Evolutionary conservation across 2,329 filamentous ascomycete genomes (phyloP), one percentile per base, ranked within the genome.

Genomic region (Aspergillus udagawae): DNA sequence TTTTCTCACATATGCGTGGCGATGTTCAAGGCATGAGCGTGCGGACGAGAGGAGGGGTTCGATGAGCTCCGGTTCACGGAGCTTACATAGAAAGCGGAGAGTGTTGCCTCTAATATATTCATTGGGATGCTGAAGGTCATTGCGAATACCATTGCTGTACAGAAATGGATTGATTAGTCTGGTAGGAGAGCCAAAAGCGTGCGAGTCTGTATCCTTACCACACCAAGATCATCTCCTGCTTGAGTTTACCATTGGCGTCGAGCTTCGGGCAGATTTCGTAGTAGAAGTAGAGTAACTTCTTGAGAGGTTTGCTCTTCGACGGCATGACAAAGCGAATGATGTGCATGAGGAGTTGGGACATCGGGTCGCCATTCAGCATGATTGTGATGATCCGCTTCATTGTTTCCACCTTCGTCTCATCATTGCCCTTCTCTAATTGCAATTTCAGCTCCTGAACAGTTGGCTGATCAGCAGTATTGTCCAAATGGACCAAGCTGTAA

Each of bases 311-410:
- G 77, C 90, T 91, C 81, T 95, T 97, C 62, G 92, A 96, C 14
- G 94, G 94, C 94, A 99, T 99, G 68, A 99, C 92, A 75, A 99
- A 99, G 75, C 94, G 91, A 76, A 99, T 99, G 72, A 99, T 99
- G 80, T 97, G 94, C 94, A 99, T 99, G 67, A 99, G 86, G 21
- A 99, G 83, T 66, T 92, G 88, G 27, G 92, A 89, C 88, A 99
- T 94, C 44, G 94, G 88, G 73, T 99, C 93, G 66, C 94, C 94
- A 75, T 97, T 97, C 71, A 99, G 86, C 94, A 99, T 97, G 73
- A 97, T 86, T 62, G 91, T 96, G 73, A 97, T 80, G 74, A 99
- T 92, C 80, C 87, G 89, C 86, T 94, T 95, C 91, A 95, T 95
- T 59, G 92, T 96, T 65, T 96, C 92, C 75, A 93, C 83, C 82